Evolutionary conservation across 805 yeast species (phyloP).

Genomic region (Lachancea fermentati): DNA sequence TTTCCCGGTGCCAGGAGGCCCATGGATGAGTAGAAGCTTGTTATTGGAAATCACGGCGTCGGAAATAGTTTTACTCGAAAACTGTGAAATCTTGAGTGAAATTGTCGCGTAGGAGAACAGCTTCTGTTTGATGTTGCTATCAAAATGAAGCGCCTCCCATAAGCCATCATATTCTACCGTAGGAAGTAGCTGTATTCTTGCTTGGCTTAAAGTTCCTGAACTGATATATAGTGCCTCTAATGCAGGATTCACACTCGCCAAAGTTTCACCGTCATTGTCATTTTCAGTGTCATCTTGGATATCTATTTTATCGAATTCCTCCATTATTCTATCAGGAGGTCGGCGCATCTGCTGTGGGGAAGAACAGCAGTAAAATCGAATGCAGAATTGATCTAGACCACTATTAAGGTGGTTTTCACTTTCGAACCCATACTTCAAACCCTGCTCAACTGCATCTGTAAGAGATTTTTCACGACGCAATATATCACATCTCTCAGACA

Average conservation of each 20-base stretch:
- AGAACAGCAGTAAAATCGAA: constrained; percentile 12
- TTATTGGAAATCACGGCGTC: constrained; percentile 18
- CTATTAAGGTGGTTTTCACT: not conserved
- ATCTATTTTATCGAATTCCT: constrained; percentile 31
- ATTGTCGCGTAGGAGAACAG: constrained; percentile 32
- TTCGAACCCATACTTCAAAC: no score
- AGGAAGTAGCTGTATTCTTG: constrained; percentile 27
- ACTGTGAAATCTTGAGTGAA: constrained; percentile 23
- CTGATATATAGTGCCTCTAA: constrained; percentile 13
- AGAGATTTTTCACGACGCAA: constrained; percentile 1
- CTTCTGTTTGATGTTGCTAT: constrained; percentile 27
- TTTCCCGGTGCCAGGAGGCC: constrained; percentile 46
- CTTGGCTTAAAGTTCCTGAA: constrained; percentile 15
- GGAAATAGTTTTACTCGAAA: constrained; percentile 4
- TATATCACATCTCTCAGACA: constrained; percentile 7
- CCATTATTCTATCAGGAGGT: constrained; percentile 10
- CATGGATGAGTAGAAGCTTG: constrained; percentile 33
- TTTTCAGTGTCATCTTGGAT: constrained; percentile 13
- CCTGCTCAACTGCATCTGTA: no score
- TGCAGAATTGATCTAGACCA: not conserved
- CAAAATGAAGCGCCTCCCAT: constrained; percentile 36
- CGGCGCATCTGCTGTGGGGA: constrained; percentile 8
- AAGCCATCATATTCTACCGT: constrained; percentile 25
- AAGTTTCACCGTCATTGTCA: constrained; percentile 13
- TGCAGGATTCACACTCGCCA: constrained; percentile 6